A percentile compares a stretch with the other conserved stretches of the same genome.
These are phyloP conservation scores for Durio zibethinus DNA, from an alignment of 345 rosid genomes.

Conservation along the genomic window DNA sequence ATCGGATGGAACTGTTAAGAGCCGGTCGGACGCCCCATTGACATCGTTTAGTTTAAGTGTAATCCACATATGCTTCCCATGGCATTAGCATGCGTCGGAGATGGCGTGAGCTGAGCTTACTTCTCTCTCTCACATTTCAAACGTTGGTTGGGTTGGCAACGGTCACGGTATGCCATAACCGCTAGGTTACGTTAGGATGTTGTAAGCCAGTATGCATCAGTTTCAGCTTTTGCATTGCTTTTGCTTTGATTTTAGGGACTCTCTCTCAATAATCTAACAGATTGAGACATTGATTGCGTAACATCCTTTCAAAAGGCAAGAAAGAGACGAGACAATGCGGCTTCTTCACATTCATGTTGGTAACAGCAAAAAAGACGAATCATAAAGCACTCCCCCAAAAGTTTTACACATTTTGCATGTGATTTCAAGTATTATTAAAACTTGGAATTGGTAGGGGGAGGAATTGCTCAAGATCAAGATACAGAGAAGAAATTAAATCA, in stretches of 20 bases:
- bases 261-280: not conserved
- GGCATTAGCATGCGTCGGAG: not conserved
- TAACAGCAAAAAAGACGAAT: not conserved
- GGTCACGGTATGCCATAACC: not conserved
- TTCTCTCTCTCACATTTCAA: not conserved
- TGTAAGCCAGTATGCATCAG: not conserved
- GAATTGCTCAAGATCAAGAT: not conserved
- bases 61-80: no score
- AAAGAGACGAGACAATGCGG: not conserved
- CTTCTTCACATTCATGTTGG: not conserved
- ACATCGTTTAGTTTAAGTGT: no score
- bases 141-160: not conserved
- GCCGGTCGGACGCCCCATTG: no score
- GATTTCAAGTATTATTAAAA: not conserved
- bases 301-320: not conserved
- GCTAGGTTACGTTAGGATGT: not conserved
- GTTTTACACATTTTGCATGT: not conserved
- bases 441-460: not conserved
- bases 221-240: not conserved
- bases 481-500: not conserved
- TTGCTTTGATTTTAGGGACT: not conserved
- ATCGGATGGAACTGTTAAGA: no score
- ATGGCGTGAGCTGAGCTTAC: constrained; percentile 6
- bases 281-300: not conserved
- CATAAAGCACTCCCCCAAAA: not conserved